These are phyloP conservation scores for Chrysanthemum lavandulifolium DNA, from an alignment of 129 eudicot species.

Conservation along the genomic window DNA sequence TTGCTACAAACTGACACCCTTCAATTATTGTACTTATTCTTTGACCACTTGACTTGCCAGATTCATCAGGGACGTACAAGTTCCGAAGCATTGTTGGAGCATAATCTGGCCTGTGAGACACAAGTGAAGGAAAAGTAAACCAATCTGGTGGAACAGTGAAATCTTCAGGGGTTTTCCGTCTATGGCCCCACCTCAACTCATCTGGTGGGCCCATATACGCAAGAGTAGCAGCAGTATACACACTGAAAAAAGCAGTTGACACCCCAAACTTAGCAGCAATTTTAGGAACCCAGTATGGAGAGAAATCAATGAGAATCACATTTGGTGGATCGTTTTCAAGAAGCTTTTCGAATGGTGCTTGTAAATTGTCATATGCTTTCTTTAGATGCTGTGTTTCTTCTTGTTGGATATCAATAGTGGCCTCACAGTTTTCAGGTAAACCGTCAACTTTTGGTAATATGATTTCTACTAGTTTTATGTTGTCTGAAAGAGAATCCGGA, in stretches of 20 bases:
- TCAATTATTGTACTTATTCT: slow-evolving; percentile 34
- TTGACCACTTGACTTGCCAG: slow-evolving; percentile 36
- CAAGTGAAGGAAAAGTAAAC: slow-evolving; percentile 39
- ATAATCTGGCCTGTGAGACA: slow-evolving; percentile 40
- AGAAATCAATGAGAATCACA: slow-evolving; percentile 46
- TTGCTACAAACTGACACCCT: slow-evolving; percentile 33
- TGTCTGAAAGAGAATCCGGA: slow-evolving; percentile 32
- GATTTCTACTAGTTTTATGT: slow-evolving; percentile 38
- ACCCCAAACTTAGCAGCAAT: slow-evolving; percentile 44
- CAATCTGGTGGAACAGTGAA: slow-evolving; percentile 29
- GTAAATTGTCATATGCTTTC: slow-evolving; percentile 39
- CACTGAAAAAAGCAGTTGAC: slow-evolving; percentile 47
- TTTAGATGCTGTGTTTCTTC: slow-evolving; percentile 48
- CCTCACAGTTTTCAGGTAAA: slow-evolving; percentile 51
- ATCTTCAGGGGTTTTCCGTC: slow-evolving; percentile 34
- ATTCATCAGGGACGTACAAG: slow-evolving; percentile 29
- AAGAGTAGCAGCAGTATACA: slow-evolving; percentile 45
- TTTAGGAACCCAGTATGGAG: slow-evolving; percentile 45
- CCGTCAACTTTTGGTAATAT: slow-evolving; percentile 43
- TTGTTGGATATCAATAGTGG: slow-evolving; percentile 49
- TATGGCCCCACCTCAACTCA: slow-evolving; percentile 16
- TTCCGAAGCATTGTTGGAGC: slow-evolving; percentile 29
- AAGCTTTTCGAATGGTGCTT: slow-evolving; percentile 32
- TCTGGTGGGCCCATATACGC: slow-evolving; percentile 50
- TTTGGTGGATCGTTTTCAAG: slow-evolving; percentile 37